Base-by-base conservation (phyloP, 2,329 filamentous ascomycete species). In the Macroventuria anomochaeta region DNA sequence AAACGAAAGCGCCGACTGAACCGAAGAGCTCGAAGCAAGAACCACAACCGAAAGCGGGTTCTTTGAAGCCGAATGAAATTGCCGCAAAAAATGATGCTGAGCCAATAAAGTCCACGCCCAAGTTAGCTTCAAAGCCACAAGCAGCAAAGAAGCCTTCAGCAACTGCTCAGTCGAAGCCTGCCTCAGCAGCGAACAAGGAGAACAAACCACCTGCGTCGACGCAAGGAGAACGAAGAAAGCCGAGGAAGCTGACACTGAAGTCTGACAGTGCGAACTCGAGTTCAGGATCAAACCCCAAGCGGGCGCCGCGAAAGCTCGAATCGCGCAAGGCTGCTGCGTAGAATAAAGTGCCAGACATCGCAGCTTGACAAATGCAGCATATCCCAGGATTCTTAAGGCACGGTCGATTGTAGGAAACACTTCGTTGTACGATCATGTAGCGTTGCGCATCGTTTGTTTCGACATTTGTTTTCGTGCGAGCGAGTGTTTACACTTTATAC, bases 291-390 rank as follows among this genome's bases (percentile, higher is more conserved):
- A 46, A 58, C 2, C 28, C 55, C 13, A 69, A 60, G 41, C 65
- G 57, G 37, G 53, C 62, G 5, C 69, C 69, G 2, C 51, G 68
- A 3, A 71, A 71, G 33, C 34, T 71, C 0, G 64, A 69, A 31
- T 38, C 58, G 7, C 59, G 68, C 4, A 65, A 68, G 18, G 39
- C 59, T 44, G 48, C 54, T 46, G 54, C 60, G 0, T 58, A 23
- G 17, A 11, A 10, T 3, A n/a, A n/a, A n/a, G n/a, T 7, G 1
- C 25, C 7, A 28, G 3, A 7, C 21, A 20, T 2, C 21, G 13
- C 21, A 13, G 5, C 10, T 25, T 10, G 5, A 25, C 23, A 25
- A 25, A 5, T 8, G 23, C 23, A 25, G 23, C 23, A 25, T 25
- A 25, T 25, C 8, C 5, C 23, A 25, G 23, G 23, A 25, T 25